phyloP scores from a whole-genome alignment of 2,329 filamentous ascomycete species.

The Kalmusia sp. region DNA sequence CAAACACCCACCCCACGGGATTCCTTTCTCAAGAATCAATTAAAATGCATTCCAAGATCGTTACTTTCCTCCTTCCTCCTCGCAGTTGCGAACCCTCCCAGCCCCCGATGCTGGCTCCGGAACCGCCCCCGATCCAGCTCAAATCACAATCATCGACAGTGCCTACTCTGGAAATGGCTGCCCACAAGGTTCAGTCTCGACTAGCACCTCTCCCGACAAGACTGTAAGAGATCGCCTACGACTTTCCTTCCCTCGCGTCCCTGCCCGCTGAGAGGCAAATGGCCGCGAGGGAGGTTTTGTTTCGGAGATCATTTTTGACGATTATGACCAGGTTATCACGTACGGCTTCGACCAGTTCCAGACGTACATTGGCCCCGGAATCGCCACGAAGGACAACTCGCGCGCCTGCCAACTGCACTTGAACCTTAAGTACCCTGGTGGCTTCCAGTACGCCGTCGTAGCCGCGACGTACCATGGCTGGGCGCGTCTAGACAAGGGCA shows the following conservation, averaged over 20 bases:
- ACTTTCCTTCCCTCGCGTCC: not conserved
- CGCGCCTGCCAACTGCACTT: slow-evolving; percentile 48
- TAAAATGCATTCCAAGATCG: slow-evolving; percentile 41
- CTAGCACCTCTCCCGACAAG: slow-evolving; percentile 39
- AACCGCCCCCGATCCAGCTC: slow-evolving; percentile 24
- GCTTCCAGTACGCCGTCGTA: slow-evolving; percentile 47
- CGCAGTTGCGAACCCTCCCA: slow-evolving; percentile 35
- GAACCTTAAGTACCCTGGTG: slow-evolving; percentile 44
- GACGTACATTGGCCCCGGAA: slow-evolving; percentile 41
- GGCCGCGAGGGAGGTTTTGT: slow-evolving; percentile 1
- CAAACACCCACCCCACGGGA: slow-evolving; percentile 12
- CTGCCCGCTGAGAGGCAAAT: not conserved
- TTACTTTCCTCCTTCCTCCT: slow-evolving; percentile 35
- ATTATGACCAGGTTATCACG: slow-evolving; percentile 34
- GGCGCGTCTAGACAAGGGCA: slow-evolving; percentile 40
- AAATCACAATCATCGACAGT: slow-evolving; percentile 39
- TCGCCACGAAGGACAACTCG: slow-evolving; percentile 33
- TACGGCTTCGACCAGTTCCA: slow-evolving; percentile 44
- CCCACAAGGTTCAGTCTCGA: slow-evolving; percentile 43
- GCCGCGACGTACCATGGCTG: slow-evolving; percentile 47
- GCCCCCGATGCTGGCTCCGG: slow-evolving; percentile 22
- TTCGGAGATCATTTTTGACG: slow-evolving; percentile 12
- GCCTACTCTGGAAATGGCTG: slow-evolving; percentile 44
- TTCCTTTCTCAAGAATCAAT: slow-evolving; percentile 11
- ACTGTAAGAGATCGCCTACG: slow-evolving; percentile 31